Conservation (phyloP, 2,329 filamentous ascomycete species). For the Magnaporthiopsis rhizophila region DNA sequence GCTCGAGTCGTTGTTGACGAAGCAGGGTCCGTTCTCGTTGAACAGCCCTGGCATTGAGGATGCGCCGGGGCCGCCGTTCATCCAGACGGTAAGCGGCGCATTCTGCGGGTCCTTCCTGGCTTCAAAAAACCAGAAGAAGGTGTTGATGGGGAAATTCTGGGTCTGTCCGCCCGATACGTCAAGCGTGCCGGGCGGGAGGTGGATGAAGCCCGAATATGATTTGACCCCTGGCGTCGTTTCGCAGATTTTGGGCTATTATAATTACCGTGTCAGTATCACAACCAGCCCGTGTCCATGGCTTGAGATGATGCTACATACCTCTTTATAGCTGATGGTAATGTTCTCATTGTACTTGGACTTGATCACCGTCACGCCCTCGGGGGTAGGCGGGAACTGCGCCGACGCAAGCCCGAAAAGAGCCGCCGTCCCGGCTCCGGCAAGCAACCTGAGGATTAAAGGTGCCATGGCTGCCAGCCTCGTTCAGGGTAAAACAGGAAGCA, state of each 20-base stretch:
- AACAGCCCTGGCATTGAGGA: slow-evolving; percentile 45
- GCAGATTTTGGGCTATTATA: slow-evolving; percentile 38
- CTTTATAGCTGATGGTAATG: slow-evolving; percentile 34
- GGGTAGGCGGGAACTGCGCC: slow-evolving; percentile 30
- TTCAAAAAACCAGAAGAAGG: slow-evolving; percentile 36
- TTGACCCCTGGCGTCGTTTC: slow-evolving; percentile 48
- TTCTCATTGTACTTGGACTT: slow-evolving; percentile 29
- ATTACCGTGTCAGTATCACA: background rate
- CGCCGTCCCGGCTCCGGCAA: slow-evolving; percentile 1
- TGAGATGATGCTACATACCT: slow-evolving; percentile 19
- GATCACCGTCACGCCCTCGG: slow-evolving; percentile 27
- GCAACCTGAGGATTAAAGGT: background rate
- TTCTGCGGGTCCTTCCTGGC: slow-evolving; percentile 22
- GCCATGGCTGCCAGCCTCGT: background rate
- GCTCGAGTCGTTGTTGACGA: slow-evolving; percentile 37
- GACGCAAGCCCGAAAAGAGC: background rate
- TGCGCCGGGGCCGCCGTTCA: slow-evolving; percentile 52
- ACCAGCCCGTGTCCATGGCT: background rate
- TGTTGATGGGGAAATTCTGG: slow-evolving; percentile 34
- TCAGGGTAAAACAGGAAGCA: background rate
- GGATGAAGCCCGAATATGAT: slow-evolving; percentile 51
- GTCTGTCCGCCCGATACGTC: slow-evolving; percentile 12
- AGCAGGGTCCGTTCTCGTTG: slow-evolving; percentile 45
- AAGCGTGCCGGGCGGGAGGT: slow-evolving; percentile 39
- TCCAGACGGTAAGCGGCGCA: slow-evolving; percentile 42